A percentile compares a stretch with the other conserved stretches of the same genome.
Conservation (phyloP, 163 green algal genomes). For the Coccomyxa subellipsoidea region DNA sequence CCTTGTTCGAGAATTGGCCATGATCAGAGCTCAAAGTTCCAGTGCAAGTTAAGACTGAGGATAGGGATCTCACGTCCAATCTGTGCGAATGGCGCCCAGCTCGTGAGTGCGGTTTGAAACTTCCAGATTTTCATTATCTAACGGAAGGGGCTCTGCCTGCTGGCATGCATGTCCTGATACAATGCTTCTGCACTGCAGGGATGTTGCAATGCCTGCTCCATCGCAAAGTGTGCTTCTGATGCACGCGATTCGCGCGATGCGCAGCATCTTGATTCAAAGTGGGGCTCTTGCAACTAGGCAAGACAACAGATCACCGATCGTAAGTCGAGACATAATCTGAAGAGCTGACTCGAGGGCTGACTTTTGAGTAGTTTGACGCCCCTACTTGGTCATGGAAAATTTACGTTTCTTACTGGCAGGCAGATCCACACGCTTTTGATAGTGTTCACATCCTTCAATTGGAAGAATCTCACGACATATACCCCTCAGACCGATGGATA, state of each 20-base stretch:
- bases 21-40: too few relatives aligned
- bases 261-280: background rate
- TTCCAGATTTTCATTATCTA: background rate
- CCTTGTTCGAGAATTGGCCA: background rate
- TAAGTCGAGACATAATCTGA: too few relatives aligned
- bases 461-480: too few relatives aligned
- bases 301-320: too few relatives aligned
- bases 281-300: too few relatives aligned
- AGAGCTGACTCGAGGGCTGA: background rate
- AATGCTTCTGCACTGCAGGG: background rate
- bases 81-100: constrained; percentile 70
- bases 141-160: background rate
- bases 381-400: background rate
- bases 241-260: background rate
- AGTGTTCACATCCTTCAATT: background rate
- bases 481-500: too few relatives aligned
- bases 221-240: background rate
- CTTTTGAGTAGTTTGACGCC: background rate
- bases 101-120: constrained; percentile 37
- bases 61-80: constrained; percentile 73
- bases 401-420: background rate
- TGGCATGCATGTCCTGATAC: background rate
- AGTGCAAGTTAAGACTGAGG: background rate
- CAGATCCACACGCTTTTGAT: too few relatives aligned
- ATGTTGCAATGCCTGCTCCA: background rate